Conservation (phyloP, 2,329 filamentous ascomycete species). For the Bipolaris oryzae region DNA sequence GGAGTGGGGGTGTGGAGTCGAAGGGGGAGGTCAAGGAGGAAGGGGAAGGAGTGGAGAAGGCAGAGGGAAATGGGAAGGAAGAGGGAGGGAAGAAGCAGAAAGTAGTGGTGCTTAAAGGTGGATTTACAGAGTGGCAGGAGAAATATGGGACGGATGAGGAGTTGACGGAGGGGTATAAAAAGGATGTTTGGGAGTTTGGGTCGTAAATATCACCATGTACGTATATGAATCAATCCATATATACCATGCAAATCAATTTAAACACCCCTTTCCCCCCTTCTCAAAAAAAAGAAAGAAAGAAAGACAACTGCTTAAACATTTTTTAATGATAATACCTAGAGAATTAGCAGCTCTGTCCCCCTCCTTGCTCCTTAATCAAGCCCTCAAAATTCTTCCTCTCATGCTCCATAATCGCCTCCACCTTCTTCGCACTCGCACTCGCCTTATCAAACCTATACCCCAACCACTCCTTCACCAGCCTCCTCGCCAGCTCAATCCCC, state of each 20-base stretch:
- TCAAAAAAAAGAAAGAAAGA: too few species aligned
- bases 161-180: conserved; percentile 82
- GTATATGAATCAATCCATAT: too few species aligned
- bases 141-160: conserved; percentile 75
- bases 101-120: conserved; percentile 80
- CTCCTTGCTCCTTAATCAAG: conserved; percentile 22
- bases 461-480: conserved; percentile 81
- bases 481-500: conserved; percentile 77
- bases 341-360: conserved; percentile 1
- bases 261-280: too few species aligned
- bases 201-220: conserved; percentile 2
- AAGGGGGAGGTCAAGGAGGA: conserved; percentile 25
- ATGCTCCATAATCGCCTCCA: conserved; percentile 57
- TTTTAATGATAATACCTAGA: neutral
- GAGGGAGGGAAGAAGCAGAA: conserved; percentile 63
- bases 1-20: conserved; percentile 22
- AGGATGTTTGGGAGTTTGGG: conserved; percentile 79
- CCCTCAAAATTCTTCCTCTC: conserved; percentile 49
- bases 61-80: conserved; percentile 30
- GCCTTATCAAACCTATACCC: conserved; percentile 78
- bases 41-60: conserved; percentile 25
- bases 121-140: conserved; percentile 91
- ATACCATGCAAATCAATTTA: too few species aligned
- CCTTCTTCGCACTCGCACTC: conserved; percentile 66
- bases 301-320: too few species aligned